Base-by-base conservation (phyloP, 1,284 basidiomycete genomes). In the Pseudozyma pruni region DNA sequence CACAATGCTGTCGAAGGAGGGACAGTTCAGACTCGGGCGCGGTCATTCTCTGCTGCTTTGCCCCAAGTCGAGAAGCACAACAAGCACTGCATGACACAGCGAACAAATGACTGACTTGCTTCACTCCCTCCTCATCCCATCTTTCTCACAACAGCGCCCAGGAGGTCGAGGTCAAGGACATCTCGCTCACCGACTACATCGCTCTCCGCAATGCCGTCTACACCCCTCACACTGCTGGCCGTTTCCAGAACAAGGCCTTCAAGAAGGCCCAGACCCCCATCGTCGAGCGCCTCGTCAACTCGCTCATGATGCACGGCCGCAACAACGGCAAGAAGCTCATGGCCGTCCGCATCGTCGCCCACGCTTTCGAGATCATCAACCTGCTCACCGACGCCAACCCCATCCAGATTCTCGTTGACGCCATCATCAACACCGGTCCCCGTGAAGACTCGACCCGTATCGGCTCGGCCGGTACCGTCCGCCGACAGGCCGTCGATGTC, bases 211-310 rank as follows among this genome's bases (percentile, higher is more conserved):
- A 98, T 85, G 91, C 94, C 64, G 94, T 98, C 84, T 98, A 94
- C 87, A 86, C 95, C 64, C 82, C 95, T 68, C 95, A 98, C 89
- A 98, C 96, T 70, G 94, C 95, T 78, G 96, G 96, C 78, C 93
- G 96, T 85, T 98, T 98, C 85, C 93, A 94, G 84, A 94, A 94
- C 88, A 98, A 98, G 88, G 94, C 97, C 85, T 99, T 99, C 90
- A 96, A 95, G 89, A 99, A 99, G 90, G 94, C 94, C 19, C 93
- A 96, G 86, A 98, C 98, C 95, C 96, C 96, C 83, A 96, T 98
- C 84, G 96, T 98, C 80, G 95, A 98, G 87, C 93, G 95, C 83
- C 88, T 98, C 79, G 95, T 98, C 75, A 95, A 98, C 89, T 91
- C 91, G 93, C 74, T 81, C 60, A 82, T 98, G 96, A 98, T 98